phyloP scores from a whole-genome alignment of 1,139 yeast genomes.

The Geotrichum bryndzae region DNA sequence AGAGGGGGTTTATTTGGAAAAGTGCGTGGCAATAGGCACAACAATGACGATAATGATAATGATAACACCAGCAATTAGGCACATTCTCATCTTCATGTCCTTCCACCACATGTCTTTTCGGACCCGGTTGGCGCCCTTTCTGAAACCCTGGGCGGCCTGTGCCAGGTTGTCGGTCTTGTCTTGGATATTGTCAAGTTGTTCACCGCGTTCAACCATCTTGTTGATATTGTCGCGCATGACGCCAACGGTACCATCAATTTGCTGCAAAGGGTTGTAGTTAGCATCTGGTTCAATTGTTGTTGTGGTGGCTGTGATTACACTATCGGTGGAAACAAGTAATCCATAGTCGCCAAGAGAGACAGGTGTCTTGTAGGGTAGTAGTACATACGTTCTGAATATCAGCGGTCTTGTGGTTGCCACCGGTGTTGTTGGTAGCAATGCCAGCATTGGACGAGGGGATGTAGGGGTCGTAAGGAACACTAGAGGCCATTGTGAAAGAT shows the following conservation, averaged over 20 bases:
- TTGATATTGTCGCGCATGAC: slow-evolving; percentile 97
- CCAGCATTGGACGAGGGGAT: slow-evolving; percentile 54
- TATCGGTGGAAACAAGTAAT: not conserved
- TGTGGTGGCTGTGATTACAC: not conserved
- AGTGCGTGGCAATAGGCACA: slow-evolving; percentile 74
- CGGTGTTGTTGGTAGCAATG: slow-evolving; percentile 28
- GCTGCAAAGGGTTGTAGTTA: slow-evolving; percentile 37
- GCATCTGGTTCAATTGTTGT: not conserved
- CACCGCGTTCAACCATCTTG: slow-evolving; percentile 93
- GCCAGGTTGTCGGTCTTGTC: slow-evolving; percentile 93
- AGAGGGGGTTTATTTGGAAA: not conserved
- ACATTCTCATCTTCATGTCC: slow-evolving; percentile 93
- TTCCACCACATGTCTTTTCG: slow-evolving; percentile 99
- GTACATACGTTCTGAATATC: slow-evolving; percentile 76
- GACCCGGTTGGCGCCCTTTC: slow-evolving; percentile 94
- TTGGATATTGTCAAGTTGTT: slow-evolving; percentile 85
- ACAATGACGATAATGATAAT: slow-evolving; percentile 85
- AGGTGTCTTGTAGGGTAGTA: not conserved
- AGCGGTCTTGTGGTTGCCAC: slow-evolving; percentile 52
- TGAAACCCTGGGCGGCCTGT: slow-evolving; percentile 89
- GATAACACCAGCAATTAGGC: slow-evolving; percentile 76
- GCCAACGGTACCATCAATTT: slow-evolving; percentile 95
- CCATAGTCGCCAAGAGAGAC: not conserved
- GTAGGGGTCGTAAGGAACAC: slow-evolving; percentile 88
- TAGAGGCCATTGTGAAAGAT: slow-evolving; percentile 52